Evolutionary conservation across 306 rosid genomes (phyloP), one percentile per base, ranked within the genome.

Genomic region (Acacia acuminata): DNA sequence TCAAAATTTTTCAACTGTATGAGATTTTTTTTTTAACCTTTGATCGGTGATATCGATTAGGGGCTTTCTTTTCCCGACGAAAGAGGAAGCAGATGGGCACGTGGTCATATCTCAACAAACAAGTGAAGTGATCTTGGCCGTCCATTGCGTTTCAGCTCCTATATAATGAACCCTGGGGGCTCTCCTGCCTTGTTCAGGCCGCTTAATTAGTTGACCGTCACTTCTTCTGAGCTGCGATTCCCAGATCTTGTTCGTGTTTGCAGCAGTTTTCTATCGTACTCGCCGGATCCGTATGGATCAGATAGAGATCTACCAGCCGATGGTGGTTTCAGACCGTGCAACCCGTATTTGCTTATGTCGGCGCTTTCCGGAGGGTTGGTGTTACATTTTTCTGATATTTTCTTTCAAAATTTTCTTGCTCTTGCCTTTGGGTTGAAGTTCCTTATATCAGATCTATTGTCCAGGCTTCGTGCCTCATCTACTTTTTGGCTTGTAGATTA

Each of bases 101-200:
- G 86, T 77, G 71, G 60, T 43, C 7, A 0, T 64, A 82, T 87
- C 81, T 8, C 6, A 25, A 84, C 88, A 83, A 82, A 71, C 66
- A 27, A 76, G 4, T 12, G 15, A 79, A 71, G 4, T 20, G 74
- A 87, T 87, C 88, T 76, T 61, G 56, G 8, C 88, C 90, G 83
- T 88, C 58, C 81, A 17, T 82, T 45, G n/a, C 0, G 17, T 12
- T 75, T 9, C 40, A 79, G 6, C 24, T 76, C 47, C 24, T 8
- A 82, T 85, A 87, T 73, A 85, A 73, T 2, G 10, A 9, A 48
- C 19, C 3, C 11, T 77, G 63, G 80, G 80, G 90, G 53, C n/a
- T 65, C 7, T 5, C 2, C 0, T 38, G 42, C 55, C 9, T 12
- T 0, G 32, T 0, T 0, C 19, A 1, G 4, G 13, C 13, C 13